phyloP scores from a whole-genome alignment of 441 rosid genomes.

The Erodium trifolium region DNA sequence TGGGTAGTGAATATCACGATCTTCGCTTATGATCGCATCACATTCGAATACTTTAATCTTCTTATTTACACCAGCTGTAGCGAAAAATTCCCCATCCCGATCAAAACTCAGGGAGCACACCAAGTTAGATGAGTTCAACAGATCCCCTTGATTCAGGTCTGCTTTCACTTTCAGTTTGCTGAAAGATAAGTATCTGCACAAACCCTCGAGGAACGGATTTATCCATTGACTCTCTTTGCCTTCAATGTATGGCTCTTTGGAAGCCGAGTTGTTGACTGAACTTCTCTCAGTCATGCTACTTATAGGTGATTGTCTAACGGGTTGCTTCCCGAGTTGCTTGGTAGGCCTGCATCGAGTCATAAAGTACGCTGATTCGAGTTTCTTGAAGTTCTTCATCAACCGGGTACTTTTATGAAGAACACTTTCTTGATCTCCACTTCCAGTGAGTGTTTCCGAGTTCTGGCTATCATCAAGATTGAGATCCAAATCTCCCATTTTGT shows the following conservation, averaged over 20 bases:
- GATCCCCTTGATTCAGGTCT: slow-evolving; percentile 83
- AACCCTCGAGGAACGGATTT: slow-evolving; percentile 84
- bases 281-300: slow-evolving; percentile 74
- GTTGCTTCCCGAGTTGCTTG: slow-evolving; percentile 42
- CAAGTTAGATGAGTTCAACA: slow-evolving; percentile 79
- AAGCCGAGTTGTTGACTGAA: slow-evolving; percentile 49
- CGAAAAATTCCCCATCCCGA: slow-evolving; percentile 84
- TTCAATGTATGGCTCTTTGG: slow-evolving; percentile 40
- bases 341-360: slow-evolving; percentile 50
- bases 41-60: slow-evolving; percentile 90
- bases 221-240: slow-evolving; percentile 52
- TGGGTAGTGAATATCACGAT: slow-evolving; percentile 82
- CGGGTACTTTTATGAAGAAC: slow-evolving; percentile 22
- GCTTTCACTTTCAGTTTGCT: slow-evolving; percentile 79
- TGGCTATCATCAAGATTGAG: slow-evolving; percentile 36
- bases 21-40: slow-evolving; percentile 48
- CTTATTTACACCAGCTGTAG: slow-evolving; percentile 91
- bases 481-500: slow-evolving; percentile 35
- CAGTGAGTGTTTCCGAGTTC: slow-evolving; percentile 25
- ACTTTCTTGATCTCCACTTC: slow-evolving; percentile 17
- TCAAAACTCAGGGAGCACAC: slow-evolving; percentile 90
- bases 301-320: slow-evolving; percentile 41
- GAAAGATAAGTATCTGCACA: slow-evolving; percentile 92
- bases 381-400: slow-evolving; percentile 83
- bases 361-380: slow-evolving; percentile 77